A percentile compares a stretch with the other conserved stretches of the same genome.
Evolutionary conservation across 306 rosid species (phyloP).

Genomic region (Albizia julibrissin): DNA sequence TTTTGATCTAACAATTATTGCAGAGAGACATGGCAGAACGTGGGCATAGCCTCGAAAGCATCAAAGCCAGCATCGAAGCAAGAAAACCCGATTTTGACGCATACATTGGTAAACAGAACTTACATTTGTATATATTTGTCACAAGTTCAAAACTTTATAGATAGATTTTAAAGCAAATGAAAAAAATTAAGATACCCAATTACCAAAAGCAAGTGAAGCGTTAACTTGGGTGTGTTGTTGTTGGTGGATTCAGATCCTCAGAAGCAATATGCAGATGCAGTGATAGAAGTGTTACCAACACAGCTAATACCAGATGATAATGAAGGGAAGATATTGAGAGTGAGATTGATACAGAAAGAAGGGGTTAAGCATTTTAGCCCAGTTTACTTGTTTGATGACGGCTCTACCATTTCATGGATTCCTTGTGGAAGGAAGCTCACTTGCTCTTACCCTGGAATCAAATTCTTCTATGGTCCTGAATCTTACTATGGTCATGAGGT

Average conservation of each 20-base stretch:
- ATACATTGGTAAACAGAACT: constrained; percentile 63
- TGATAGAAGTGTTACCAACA: constrained; percentile 95
- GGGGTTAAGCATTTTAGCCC: constrained; percentile 82
- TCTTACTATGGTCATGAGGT: constrained; percentile 80
- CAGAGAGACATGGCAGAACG: constrained; percentile 99
- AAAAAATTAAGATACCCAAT: neutral
- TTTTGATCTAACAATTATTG: constrained; percentile 20
- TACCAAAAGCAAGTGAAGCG: neutral
- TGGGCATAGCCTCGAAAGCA: constrained; percentile 99
- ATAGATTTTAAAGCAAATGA: neutral
- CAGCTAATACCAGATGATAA: constrained; percentile 85
- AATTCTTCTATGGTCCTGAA: constrained; percentile 87
- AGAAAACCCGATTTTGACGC: constrained; percentile 98
- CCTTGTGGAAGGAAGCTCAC: constrained; percentile 99
- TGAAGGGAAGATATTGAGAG: constrained; percentile 91
- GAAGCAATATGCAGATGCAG: constrained; percentile 97
- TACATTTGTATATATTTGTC: neutral
- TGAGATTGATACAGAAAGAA: constrained; percentile 89
- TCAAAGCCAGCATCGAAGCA: constrained; percentile 98
- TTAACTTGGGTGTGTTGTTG: constrained; percentile 1
- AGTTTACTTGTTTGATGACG: constrained; percentile 95
- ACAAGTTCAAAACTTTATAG: neutral
- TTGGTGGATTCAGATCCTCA: constrained; percentile 70
- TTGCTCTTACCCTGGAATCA: constrained; percentile 99
- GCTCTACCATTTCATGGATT: constrained; percentile 93